Evolutionary conservation across 768 basidiomycete genomes (phyloP).

Genomic region (Porphyrellus cyaneotinctus): DNA sequence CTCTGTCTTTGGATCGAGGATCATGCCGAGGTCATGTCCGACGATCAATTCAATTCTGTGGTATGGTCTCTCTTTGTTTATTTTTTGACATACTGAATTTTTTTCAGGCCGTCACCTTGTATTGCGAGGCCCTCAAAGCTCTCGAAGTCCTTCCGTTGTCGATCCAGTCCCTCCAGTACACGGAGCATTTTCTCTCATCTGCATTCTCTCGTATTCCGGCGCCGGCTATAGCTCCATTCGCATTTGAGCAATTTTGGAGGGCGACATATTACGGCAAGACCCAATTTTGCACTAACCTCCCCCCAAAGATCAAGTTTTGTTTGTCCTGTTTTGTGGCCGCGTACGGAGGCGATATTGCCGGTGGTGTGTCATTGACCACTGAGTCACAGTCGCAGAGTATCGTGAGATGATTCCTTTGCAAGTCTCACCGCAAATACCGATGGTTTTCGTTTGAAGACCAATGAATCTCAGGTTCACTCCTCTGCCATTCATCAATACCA

Average conservation of each 20-base stretch:
- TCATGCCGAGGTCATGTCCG: constrained; percentile 35
- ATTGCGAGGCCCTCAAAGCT: constrained; percentile 40
- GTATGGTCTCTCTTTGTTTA: constrained; percentile 33
- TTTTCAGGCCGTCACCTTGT: constrained; percentile 36
- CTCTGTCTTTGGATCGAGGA: constrained; percentile 55
- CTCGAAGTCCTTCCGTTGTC: constrained; percentile 41
- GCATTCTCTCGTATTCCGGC: constrained; percentile 46
- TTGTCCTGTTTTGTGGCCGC: constrained; percentile 45
- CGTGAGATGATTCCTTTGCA: constrained; percentile 23
- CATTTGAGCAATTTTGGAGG: constrained; percentile 59
- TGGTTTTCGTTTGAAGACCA: constrained; percentile 16
- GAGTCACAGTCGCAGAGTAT: constrained; percentile 34
- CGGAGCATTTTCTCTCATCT: constrained; percentile 47
- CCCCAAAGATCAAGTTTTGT: constrained; percentile 40
- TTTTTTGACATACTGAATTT: not conserved
- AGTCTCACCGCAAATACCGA: constrained; percentile 8
- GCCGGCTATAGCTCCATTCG: constrained; percentile 47
- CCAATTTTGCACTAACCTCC: constrained; percentile 37
- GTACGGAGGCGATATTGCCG: constrained; percentile 46
- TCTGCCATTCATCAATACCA: not conserved
- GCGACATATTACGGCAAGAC: constrained; percentile 45
- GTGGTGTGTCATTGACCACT: constrained; percentile 38
- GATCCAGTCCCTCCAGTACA: constrained; percentile 35
- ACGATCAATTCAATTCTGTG: constrained; percentile 43
- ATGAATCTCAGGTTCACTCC: constrained; percentile 1